phyloP scores from a whole-genome alignment of 1,284 basidiomycete genomes.

The Irpex sp. region DNA sequence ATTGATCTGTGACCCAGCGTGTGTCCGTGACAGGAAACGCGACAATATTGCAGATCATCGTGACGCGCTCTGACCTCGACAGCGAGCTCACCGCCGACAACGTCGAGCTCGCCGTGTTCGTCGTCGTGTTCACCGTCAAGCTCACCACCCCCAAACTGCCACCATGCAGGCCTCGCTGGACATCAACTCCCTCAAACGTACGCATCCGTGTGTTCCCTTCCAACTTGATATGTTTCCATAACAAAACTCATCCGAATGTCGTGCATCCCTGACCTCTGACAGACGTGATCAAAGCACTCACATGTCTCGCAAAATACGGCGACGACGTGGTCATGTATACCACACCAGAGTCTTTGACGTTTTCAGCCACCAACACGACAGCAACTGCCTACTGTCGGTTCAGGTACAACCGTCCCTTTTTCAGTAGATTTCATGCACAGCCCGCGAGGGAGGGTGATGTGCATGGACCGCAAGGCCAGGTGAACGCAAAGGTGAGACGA shows the following conservation, averaged over 20 bases:
- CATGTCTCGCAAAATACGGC: slow-evolving; percentile 75
- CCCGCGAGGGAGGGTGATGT: slow-evolving; percentile 12
- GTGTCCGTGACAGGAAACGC: not conserved
- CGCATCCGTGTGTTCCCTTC: slow-evolving; percentile 12
- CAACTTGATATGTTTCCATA: not conserved
- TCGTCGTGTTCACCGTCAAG: not conserved
- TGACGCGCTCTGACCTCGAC: not conserved
- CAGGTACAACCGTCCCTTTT: slow-evolving; percentile 64
- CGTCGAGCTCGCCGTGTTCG: too few relatives aligned
- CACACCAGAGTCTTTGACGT: slow-evolving; percentile 50
- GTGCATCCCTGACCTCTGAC: slow-evolving; percentile 15
- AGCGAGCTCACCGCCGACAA: not conserved
- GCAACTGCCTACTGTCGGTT: slow-evolving; percentile 80
- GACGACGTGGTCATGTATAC: slow-evolving; percentile 73
- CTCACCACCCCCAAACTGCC: not conserved
- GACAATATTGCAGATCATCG: not conserved
- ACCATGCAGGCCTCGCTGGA: slow-evolving; percentile 47
- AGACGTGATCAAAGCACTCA: slow-evolving; percentile 72
- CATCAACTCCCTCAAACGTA: slow-evolving; percentile 45
- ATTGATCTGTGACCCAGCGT: not conserved
- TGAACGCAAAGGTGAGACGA: slow-evolving; percentile 56
- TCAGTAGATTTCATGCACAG: slow-evolving; percentile 29
- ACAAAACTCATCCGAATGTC: slow-evolving; percentile 6
- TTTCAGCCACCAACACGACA: slow-evolving; percentile 73
- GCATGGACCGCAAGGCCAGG: slow-evolving; percentile 43